Evolutionary conservation across 2,329 filamentous ascomycete genomes (phyloP).

Genomic region (Arthrinium puccinioides): DNA sequence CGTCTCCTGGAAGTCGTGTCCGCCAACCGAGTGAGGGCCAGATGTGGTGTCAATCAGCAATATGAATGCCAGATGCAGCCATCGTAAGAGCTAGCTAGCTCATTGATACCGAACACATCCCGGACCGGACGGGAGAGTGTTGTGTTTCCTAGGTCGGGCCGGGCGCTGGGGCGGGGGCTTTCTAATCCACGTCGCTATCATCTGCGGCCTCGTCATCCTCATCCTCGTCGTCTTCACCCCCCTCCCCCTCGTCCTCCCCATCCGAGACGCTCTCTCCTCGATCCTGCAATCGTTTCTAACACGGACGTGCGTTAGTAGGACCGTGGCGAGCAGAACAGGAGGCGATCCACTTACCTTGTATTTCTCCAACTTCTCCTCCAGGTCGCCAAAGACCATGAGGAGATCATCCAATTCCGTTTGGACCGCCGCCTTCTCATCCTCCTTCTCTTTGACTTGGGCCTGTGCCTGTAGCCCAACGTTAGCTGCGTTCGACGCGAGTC

Average conservation of each 20-base stretch:
- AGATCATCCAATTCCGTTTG: constrained; percentile 76
- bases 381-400: constrained; percentile 71
- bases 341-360: constrained; percentile 60
- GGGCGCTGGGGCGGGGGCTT: constrained; percentile 7
- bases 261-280: constrained; percentile 69
- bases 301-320: constrained; percentile 11
- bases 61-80: too few relatives aligned
- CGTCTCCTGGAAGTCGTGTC: too few relatives aligned
- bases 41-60: too few relatives aligned
- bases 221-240: constrained; percentile 48
- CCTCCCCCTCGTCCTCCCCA: constrained; percentile 60
- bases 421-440: constrained; percentile 53
- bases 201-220: constrained; percentile 34
- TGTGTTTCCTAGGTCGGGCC: constrained; percentile 7
- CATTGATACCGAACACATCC: too few relatives aligned
- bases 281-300: constrained; percentile 51
- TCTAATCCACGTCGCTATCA: constrained; percentile 22
- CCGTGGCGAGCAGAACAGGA: constrained; percentile 4
- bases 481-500: constrained; percentile 3
- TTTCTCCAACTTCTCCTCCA: constrained; percentile 68
- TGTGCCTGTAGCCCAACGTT: constrained; percentile 15
- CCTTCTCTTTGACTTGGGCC: constrained; percentile 35
- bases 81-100: too few relatives aligned
- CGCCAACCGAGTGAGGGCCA: too few relatives aligned
- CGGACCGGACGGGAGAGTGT: too few relatives aligned